Base-by-base conservation (phyloP, 805 yeast species). In the Metschnikowia borealis region DNA sequence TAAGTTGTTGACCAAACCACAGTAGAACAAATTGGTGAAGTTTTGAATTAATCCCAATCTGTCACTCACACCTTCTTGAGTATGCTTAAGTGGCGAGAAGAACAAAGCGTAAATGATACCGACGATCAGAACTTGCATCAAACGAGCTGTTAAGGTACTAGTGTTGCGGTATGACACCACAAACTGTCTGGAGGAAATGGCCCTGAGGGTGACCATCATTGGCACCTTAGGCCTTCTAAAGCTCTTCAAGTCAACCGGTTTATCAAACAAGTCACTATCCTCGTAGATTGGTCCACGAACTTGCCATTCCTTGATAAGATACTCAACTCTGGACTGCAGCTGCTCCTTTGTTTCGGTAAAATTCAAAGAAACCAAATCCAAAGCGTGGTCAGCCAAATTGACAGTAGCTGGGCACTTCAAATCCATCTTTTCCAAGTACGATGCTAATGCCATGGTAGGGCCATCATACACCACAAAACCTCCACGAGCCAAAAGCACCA, bases 21-120 rank as follows among this genome's bases (percentile, higher is more conserved):
- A 82, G 63, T 83, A 89, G 61, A 85, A 89, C 46, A 89, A 63
- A 31, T 89, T 82, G 20, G 85, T 70, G 3, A 84, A 77, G 60
- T 87, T 87, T 64, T 89, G 96, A 2, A 85, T 76, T 44, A 89
- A 68, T 3, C 96, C 96, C 15, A 89, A 66, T 55, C 95, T 70
- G 64, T 88, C 81, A 50, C 74, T 75, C 32, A 87, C 76, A 33
- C 92, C 84, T 23, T 71, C 70, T 46, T 63, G 66, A 11, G 62
- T 53, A 49, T 70, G 63, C 41, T 54, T 65, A 47, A 73, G 63
- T 3, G 77, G 74, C 0, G 77, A 62, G 70, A 83, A 89, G 59
- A 77, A 89, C 38, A 89, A 69, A 0, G 92, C 80, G 44, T 83
- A 78, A 10, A 89, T 73, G 5, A 84, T 71, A 6, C 85, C 89